Conservation (phyloP, 306 rosid species). For the apple (Malus domestica) region ASM211411v1 NC_041790.1:15752501-15753000, state of each 20-base stretch:
- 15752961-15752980: slow-evolving; percentile 37
- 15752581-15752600: neutral
- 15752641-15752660: neutral
- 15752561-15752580: neutral
- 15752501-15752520: neutral
- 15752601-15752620: neutral
- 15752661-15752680: neutral
- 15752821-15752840: slow-evolving; percentile 15
- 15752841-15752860: slow-evolving; percentile 23
- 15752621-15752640: neutral
- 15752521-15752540: neutral
- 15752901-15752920: slow-evolving; percentile 44
- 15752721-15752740: neutral
- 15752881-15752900: slow-evolving; percentile 43
- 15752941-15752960: slow-evolving; percentile 35
- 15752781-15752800: neutral
- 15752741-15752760: neutral
- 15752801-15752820: slow-evolving; percentile 3
- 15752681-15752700: neutral
- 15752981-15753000: slow-evolving; percentile 17
- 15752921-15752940: slow-evolving; percentile 37
- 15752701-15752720: neutral
- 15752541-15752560: neutral
- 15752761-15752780: neutral
- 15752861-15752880: slow-evolving; percentile 43